These are phyloP conservation scores for Poa pratensis DNA, from an alignment of 176 grass and related monocot genomes.

Conservation along the genomic window DNA sequence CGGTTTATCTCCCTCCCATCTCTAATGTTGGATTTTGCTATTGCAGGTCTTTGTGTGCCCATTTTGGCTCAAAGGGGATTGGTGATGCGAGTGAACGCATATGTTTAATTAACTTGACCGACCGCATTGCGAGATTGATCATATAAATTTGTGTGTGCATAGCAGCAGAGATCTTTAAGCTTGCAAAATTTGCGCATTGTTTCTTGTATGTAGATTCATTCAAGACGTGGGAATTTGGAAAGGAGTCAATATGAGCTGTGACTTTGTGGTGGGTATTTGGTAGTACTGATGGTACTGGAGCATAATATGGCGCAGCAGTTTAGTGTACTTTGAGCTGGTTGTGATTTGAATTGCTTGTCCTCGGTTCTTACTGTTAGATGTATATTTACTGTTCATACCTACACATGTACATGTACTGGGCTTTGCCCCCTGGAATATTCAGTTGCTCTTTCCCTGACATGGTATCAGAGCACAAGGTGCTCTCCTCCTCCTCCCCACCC, in stretches of 20 bases:
- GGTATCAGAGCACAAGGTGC: no score
- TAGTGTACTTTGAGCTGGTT: conserved; percentile 31
- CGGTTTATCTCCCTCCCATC: neutral
- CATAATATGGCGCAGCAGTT: conserved; percentile 37
- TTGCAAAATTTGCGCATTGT: neutral
- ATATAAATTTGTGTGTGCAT: conserved; percentile 17
- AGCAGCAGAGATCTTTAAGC: neutral
- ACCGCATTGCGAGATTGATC: neutral
- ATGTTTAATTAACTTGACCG: conserved; percentile 16
- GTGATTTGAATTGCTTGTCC: neutral
- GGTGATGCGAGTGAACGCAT: neutral
- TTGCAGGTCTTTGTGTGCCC: conserved; percentile 6
- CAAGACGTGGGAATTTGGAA: neutral
- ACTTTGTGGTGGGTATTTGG: neutral
- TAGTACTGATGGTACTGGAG: neutral
- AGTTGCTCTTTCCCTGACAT: no score
- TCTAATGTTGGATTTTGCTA: conserved; percentile 20
- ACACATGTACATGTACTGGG: no score
- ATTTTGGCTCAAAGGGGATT: conserved; percentile 12
- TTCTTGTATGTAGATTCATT: neutral
- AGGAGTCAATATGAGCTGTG: conserved; percentile 27
- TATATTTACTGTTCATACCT: no score
- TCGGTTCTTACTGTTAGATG: conserved; percentile 8
- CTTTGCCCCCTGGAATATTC: no score
- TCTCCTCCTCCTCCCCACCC: no score